Base-by-base conservation (phyloP, 139 green algal species). In the Auxenochlorella protothecoides region DNA sequence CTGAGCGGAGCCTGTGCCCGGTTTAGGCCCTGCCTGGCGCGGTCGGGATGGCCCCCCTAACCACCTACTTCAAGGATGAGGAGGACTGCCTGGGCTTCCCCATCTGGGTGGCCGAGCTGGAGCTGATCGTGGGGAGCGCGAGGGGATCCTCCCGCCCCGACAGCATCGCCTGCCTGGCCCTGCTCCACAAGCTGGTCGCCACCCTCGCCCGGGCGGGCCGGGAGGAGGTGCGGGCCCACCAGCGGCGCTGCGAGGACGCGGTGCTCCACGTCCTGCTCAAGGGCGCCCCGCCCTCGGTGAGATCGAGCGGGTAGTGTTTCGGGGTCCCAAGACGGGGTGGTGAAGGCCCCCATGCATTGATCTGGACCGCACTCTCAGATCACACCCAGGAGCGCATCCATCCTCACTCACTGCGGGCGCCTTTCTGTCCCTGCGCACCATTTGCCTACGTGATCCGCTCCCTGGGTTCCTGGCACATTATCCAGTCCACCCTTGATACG, bases 61-160 rank as follows among this genome's bases (percentile, higher is more conserved):
- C 27, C 27, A 44, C 27, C 27, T 44, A 44, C 27, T 44, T 44
- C 27, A 44, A 44, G 5, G 88, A 94, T 65, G 87, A 93, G 44
- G 88, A 96, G 70, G 87, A 90, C 13, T 83, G 79, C n/a, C 69
- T 96, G 27, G 81, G 81, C 0, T 89, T 93, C 70, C 74, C 85
- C 2, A 74, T 93, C 4, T 96, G 89, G 71, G 85, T 85, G 3
- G 88, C 87, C 0, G 90, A 96, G 79, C 81, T 96, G 6, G 90
- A 96, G 75, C 79, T 96, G 53, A 69, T 96, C 2, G 68, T 91
- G 4, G 90, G 82, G 54, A 82, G 68, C 55, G 75, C 69, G 57
- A 69, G 76, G 55, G 67, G 72, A 52, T 72, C 61, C 9, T 44
- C 69, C 68, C 69, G 81, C 59, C 66, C 77, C 63, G 53, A 90